These are phyloP conservation scores for Geranium rotundifolium DNA, from an alignment of 345 rosid species.

Conservation along the genomic window DNA sequence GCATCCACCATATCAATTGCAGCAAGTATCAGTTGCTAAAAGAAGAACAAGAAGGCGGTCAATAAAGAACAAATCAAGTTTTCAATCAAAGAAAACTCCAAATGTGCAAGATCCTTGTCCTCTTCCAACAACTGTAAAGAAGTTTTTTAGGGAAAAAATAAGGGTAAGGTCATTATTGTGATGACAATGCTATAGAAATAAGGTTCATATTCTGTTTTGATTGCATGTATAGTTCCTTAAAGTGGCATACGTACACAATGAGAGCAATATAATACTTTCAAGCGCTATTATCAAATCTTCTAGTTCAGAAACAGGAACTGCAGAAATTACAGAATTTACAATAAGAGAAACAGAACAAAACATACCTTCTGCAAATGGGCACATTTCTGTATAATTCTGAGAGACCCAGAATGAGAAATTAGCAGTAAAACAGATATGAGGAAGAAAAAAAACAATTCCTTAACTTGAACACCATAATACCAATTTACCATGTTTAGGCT, in stretches of 20 bases:
- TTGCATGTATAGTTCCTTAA: neutral
- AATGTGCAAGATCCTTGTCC: neutral
- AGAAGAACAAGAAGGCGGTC: neutral
- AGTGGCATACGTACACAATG: neutral
- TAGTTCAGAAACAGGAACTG: neutral
- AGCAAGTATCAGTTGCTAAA: constrained; percentile 76
- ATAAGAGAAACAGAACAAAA: neutral
- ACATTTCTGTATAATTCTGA: constrained; percentile 59
- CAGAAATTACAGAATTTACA: neutral
- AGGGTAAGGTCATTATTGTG: neutral
- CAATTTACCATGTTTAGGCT: no score
- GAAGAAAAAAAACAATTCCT: no score
- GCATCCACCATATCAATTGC: constrained; percentile 94
- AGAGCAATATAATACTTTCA: neutral
- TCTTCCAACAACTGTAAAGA: neutral
- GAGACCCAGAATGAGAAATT: no score
- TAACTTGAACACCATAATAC: no score
- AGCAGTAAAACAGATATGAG: no score
- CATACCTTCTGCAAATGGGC: constrained; percentile 83
- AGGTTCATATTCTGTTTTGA: neutral
- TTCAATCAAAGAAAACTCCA: neutral
- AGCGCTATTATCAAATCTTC: neutral
- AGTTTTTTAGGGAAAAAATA: no score
- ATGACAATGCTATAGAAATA: neutral
- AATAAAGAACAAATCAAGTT: neutral